Percentiles rank a stretch among this genome's conserved stretches.
Conservation (phyloP, 371 early-diverging fungal species). For the Mortierella sp. region DNA sequence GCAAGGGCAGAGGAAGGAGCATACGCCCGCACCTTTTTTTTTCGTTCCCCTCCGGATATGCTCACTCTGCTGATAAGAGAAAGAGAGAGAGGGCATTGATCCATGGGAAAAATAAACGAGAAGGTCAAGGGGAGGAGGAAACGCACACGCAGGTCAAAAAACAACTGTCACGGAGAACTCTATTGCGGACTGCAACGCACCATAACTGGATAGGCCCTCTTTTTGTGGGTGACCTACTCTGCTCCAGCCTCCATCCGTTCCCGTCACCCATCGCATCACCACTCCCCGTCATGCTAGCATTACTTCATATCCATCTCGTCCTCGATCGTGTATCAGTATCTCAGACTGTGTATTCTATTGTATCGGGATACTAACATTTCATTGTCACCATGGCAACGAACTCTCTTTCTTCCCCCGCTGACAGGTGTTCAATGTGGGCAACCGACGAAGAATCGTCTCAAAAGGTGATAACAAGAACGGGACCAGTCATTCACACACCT, state of each 20-base stretch:
- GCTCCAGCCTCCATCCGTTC: too few relatives aligned
- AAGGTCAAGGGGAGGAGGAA: not conserved
- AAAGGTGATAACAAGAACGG: constrained; percentile 53
- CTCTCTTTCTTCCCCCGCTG: not conserved
- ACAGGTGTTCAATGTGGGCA: constrained; percentile 91
- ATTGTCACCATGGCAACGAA: not conserved
- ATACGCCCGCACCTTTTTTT: constrained; percentile 16
- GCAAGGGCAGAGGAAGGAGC: not conserved
- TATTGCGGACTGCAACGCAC: not conserved
- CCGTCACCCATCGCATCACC: too few relatives aligned
- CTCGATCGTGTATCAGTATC: not conserved
- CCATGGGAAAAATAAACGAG: constrained; percentile 6
- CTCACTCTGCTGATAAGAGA: constrained; percentile 17
- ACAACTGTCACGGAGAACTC: not conserved
- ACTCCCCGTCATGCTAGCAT: too few relatives aligned
- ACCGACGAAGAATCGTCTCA: constrained; percentile 72
- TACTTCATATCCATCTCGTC: not conserved
- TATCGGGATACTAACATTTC: not conserved
- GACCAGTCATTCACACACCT: constrained; percentile 65
- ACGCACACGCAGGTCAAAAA: not conserved
- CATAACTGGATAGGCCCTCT: not conserved
- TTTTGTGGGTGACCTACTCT: not conserved
- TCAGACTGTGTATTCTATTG: too few relatives aligned
- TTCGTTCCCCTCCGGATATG: not conserved
- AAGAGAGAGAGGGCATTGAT: constrained; percentile 2